Evolutionary conservation across 208 protist species (phyloP).

Genomic region (Leishmania martiniquensis): DNA sequence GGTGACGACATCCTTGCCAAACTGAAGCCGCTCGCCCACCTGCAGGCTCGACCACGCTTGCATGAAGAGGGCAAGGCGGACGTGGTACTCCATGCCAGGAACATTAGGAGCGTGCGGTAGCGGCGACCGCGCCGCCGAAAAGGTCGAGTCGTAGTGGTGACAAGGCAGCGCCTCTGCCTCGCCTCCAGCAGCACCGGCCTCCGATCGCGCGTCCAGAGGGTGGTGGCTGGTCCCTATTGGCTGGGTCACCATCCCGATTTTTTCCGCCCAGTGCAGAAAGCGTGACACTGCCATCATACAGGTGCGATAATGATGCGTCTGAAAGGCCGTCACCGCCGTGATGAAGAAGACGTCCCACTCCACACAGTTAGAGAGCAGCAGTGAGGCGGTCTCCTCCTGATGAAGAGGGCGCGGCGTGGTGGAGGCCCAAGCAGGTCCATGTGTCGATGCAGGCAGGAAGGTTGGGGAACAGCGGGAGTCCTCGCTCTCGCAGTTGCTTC

Average conservation of each 20-base stretch:
- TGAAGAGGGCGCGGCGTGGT: constrained; percentile 17
- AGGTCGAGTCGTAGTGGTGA: not conserved
- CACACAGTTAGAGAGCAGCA: constrained; percentile 54
- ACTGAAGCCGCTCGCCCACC: constrained; percentile 59
- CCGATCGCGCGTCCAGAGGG: not conserved
- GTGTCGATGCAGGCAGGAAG: not conserved
- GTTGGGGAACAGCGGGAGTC: not conserved
- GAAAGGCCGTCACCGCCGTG: constrained; percentile 55
- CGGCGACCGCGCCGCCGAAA: not conserved
- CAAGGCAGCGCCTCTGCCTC: not conserved
- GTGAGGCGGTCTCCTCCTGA: constrained; percentile 36
- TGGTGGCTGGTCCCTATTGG: not conserved
- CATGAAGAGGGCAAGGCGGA: constrained; percentile 44
- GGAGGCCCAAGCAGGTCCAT: constrained; percentile 8
- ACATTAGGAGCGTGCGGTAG: not conserved
- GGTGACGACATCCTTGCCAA: constrained; percentile 48
- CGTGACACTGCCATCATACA: constrained; percentile 52
- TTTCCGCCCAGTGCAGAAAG: constrained; percentile 29
- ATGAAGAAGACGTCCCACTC: constrained; percentile 65
- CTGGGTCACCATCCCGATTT: not conserved
- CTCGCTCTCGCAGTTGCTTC: not conserved
- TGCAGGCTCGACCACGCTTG: constrained; percentile 56
- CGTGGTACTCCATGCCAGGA: constrained; percentile 21
- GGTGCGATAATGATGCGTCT: constrained; percentile 62
- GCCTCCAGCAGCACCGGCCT: not conserved